Base-by-base conservation (phyloP, 805 yeast species). In the Saccharomyces jurei region DNA sequence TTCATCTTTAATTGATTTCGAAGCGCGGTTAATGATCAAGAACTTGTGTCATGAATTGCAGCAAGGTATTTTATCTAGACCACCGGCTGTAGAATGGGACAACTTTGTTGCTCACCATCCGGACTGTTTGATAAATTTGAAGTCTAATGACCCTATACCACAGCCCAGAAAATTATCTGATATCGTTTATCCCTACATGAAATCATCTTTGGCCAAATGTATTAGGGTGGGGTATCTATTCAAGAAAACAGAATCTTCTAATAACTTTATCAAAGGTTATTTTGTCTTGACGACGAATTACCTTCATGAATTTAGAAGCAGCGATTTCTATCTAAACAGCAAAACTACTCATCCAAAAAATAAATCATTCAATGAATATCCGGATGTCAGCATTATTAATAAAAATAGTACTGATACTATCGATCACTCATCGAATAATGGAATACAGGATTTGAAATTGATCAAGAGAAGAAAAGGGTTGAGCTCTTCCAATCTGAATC, bases 41-140 rank as follows among this genome's bases (percentile, higher is more conserved):
- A 82, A 79, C 60, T 71, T 85, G 50, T 66, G 71, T 51, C 71
- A 70, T 55, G 74, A 77, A 55, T 56, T 71, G 52, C 71, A 70
- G 41, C 66, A 67, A 74, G 83, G 60, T 75, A 79, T 68, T 63
- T 80, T 61, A 67, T 76, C 61, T n/a, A 83, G 82, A 60, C 85
- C 82, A 51, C 76, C 81, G 13, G 78, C 77, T 48, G 71, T 79
- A 57, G 91, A 85, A 67, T 85, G 89, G 89, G 87, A 84, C 63
- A 79, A 79, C 50, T 84, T 83, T 57, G 81, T 85, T 50, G 71
- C 74, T 50, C 69, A 71, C 50, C 74, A 74, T 32, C 74, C 71
- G 29, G 71, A 74, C 54, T 73, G 80, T 50, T 54, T 79, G 31
- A 60, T 71, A 53, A 61, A 68, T 49, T 64, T 71, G 67, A 72